Evolutionary conservation across 2,329 filamentous ascomycete species (phyloP), one percentile per base, ranked within the genome.

Genomic region (Claviceps sp.): DNA sequence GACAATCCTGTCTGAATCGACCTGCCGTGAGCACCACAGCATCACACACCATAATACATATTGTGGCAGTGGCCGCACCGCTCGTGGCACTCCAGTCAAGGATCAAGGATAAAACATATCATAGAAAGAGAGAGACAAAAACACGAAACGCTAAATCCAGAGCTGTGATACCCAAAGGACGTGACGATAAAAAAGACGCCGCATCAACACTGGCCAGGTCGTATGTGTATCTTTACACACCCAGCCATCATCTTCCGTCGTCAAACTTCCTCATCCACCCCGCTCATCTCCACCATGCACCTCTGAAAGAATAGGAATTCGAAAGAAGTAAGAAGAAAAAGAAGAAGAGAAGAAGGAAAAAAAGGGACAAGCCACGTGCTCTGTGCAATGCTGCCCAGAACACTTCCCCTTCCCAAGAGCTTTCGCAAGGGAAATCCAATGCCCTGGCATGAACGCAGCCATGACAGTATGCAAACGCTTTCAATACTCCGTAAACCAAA

Each of bases 271-370:
- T 34, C 3, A 34, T 34, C 30, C 10, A 34, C 30, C 30, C 30
- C 30, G 30, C 30, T 34, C 30, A 34, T 34, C 30, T 34, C 30
- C 30, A 11, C 30, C 30, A 11, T 34, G 10, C 30, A 34, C 30
- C 30, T 34, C 30, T 34, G 30, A 34, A 34, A 58, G 50, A 52
- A 58, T 11, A 62, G 62, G 57, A 51, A 65, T 24, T 63, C 55
- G n/a, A 13, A 30, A 11, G 22, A 46, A 8, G 19, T 4, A 42
- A 13, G 19, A 42, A 19, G n/a, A 7, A 45, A 14, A 49, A 44
- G 34, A 7, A 45, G 17, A 49, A 44, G 40, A 26, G 6, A 16
- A 43, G 22, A 5, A 43, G 22, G 22, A 4, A 42, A 17, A 6
- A 24, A 14, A 24, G 16, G 1, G 26, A 19, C 38, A 46, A 40